Evolutionary conservation across 192 early-diverging fungal species (phyloP), one percentile per base, ranked within the genome.

Genomic region (Backusella liffmaniae): DNA sequence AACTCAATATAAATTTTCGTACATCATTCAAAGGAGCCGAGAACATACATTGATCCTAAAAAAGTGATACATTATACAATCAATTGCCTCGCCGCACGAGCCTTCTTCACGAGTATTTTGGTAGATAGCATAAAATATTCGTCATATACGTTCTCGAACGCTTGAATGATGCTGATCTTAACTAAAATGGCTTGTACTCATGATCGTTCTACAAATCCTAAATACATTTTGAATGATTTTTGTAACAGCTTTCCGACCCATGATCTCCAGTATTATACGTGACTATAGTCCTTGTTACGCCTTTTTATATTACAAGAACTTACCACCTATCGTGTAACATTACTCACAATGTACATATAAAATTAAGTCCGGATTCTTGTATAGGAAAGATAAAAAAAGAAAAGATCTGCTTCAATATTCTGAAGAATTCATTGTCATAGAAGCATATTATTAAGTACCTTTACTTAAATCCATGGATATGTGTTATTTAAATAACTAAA

Each of bases 1-100:
- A 56, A 56, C 53, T 62, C 56, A 62, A 62, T 62, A 62, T 62
- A 62, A 62, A 62, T 62, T 62, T 62, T 62, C 56, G 56, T 62
- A 62, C 56, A 62, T 62, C 56, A 62, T 62, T 62, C 56, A 62
- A 62, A 29, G 26, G 56, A 62, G 56, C 56, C 56, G 56, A 62
- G 56, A 62, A 62, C 26, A 29, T 13, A 26, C 56, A 62, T 3
- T 62, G 23, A 62, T 62, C 56, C 23, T 29, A 23, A n/a, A 49
- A 49, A 62, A 62, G 56, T 62, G 26, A 62, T 62, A 29, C 23
- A 62, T 26, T 29, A 13, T 62, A 62, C 15, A n/a, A 62, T 62
- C 56, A 62, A 62, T 29, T 62, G 56, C 56, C 23, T 62, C 26
- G 26, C 56, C 56, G 56, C 56, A 62, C 56, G 23, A 62, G 56